phyloP scores from a whole-genome alignment of 352 stramenopile genomes.

The Halophytophthora polymorphica region DNA sequence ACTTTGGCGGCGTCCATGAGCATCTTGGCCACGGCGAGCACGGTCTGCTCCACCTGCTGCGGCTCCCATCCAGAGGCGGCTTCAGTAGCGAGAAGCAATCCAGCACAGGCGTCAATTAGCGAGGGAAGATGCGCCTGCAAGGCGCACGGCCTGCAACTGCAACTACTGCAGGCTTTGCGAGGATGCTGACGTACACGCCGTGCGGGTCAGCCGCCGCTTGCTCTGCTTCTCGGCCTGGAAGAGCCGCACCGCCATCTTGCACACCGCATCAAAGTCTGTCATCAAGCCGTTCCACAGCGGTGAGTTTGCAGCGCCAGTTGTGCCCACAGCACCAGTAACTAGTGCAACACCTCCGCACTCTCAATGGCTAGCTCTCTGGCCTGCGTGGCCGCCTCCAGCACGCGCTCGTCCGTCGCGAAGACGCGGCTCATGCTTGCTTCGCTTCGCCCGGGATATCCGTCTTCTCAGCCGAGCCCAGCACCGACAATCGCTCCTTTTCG shows the following conservation, averaged over 20 bases:
- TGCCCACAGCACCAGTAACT: background rate
- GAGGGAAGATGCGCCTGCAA: no score
- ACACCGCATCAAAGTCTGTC: constrained; percentile 59
- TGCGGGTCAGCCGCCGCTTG: constrained; percentile 50
- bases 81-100: constrained; percentile 17
- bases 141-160: background rate
- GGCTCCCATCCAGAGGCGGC: constrained; percentile 57
- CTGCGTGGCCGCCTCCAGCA: constrained; percentile 44
- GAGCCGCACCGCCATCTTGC: constrained; percentile 52
- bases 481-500: background rate
- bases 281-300: background rate
- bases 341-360: constrained; percentile 20
- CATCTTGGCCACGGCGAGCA: constrained; percentile 68
- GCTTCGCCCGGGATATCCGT: background rate
- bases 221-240: constrained; percentile 70
- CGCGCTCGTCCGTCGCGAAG: constrained; percentile 58
- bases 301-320: background rate
- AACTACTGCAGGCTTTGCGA: background rate
- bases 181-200: constrained; percentile 37
- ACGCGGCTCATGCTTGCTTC: constrained; percentile 38
- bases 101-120: no score
- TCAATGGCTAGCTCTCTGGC: constrained; percentile 34
- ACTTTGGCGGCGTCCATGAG: constrained; percentile 75
- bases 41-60: constrained; percentile 46
- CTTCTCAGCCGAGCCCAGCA: constrained; percentile 4